A percentile compares a stretch with the other conserved stretches of the same genome.
phyloP scores from a whole-genome alignment of 2,329 filamentous ascomycete genomes.

The Aspergillus oerlinghausenensis region DNA sequence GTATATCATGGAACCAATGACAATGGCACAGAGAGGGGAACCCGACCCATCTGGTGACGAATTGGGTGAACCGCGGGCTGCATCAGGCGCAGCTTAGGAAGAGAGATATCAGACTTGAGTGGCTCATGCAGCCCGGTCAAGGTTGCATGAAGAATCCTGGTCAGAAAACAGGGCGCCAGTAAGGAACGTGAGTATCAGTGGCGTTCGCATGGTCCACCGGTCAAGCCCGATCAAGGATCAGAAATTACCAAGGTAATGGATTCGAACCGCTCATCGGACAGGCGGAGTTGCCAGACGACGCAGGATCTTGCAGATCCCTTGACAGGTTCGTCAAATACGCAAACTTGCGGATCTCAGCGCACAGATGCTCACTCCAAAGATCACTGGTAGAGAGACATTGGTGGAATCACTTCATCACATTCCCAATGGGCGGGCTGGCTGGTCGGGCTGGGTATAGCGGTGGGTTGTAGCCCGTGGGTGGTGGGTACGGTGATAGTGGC shows the following conservation, averaged over 20 bases:
- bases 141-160: constrained; percentile 10
- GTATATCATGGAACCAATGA: constrained; percentile 14
- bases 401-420: neutral
- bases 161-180: constrained; percentile 7
- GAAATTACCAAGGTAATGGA: neutral
- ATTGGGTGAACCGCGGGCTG: constrained; percentile 8
- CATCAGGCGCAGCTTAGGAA: constrained; percentile 6
- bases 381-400: neutral
- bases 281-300: neutral
- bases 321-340: neutral
- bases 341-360: neutral
- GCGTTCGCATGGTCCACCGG: constrained; percentile 12
- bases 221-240: neutral
- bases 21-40: constrained; percentile 1
- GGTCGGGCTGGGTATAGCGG: neutral
- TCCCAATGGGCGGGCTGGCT: neutral
- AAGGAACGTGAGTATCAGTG: constrained; percentile 14
- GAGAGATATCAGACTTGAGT: constrained; percentile 5
- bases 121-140: constrained; percentile 10
- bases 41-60: constrained; percentile 9
- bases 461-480: neutral
- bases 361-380: neutral
- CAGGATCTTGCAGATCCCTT: neutral
- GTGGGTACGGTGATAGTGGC: neutral
- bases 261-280: neutral